These are phyloP conservation scores for Ensete glaucum DNA, from an alignment of 176 grass and related monocot genomes.

Conservation along the genomic window DNA sequence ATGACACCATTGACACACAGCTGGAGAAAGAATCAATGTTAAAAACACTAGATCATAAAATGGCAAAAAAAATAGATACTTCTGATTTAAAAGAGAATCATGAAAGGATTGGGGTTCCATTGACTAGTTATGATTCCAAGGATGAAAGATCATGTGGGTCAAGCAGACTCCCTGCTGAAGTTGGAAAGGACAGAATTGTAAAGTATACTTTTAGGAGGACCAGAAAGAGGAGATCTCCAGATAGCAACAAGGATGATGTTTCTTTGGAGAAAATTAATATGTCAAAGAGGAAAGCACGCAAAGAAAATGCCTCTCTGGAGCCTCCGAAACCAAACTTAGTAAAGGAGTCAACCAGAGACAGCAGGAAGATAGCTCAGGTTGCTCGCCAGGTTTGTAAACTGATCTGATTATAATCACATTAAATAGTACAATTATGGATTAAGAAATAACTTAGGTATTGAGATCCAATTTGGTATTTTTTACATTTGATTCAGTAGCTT, in stretches of 20 bases:
- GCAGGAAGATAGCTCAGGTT: slow-evolving; percentile 13
- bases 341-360: slow-evolving; percentile 12
- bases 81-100: neutral
- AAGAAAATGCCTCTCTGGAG: neutral
- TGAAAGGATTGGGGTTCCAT: neutral
- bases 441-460: neutral
- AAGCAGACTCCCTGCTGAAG: neutral
- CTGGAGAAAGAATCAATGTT: neutral
- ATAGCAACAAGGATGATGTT: neutral
- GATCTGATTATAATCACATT: neutral
- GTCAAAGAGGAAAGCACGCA: neutral
- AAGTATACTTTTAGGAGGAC: slow-evolving; percentile 18
- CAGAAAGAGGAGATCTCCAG: slow-evolving; percentile 4
- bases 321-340: neutral
- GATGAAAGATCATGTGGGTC: neutral
- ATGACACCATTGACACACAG: neutral
- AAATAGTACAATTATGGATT: too few relatives aligned
- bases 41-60: neutral
- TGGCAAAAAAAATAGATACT: neutral
- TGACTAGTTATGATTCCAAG: neutral
- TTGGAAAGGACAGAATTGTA: slow-evolving; percentile 7
- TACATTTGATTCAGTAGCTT: neutral
- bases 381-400: slow-evolving; percentile 14
- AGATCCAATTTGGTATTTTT: neutral
- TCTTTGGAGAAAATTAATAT: slow-evolving; percentile 1